Evolutionary conservation across 164 flowering plant genomes (phyloP).

Genomic region (Aristolochia californica): DNA sequence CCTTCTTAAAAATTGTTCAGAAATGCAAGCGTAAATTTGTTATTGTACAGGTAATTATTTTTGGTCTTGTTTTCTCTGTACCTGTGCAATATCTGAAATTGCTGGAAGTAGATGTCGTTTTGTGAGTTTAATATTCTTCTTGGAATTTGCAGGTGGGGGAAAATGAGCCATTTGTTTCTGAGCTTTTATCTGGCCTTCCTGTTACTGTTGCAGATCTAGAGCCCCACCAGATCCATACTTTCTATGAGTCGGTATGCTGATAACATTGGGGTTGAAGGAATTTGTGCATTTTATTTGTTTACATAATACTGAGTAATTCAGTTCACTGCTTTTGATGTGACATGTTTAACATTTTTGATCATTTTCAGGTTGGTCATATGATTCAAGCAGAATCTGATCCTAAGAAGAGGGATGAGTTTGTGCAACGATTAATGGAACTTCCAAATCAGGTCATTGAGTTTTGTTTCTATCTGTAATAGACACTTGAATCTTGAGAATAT

Average conservation of each 20-base stretch:
- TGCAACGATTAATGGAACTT: slow-evolving; percentile 86
- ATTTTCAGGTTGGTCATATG: slow-evolving; percentile 80
- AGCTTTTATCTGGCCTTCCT: slow-evolving; percentile 79
- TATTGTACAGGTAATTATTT: slow-evolving; percentile 54
- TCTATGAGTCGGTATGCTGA: slow-evolving; percentile 89
- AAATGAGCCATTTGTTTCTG: slow-evolving; percentile 93
- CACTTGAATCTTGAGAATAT: neutral
- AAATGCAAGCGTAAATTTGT: slow-evolving; percentile 99
- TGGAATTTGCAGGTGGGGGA: slow-evolving; percentile 68
- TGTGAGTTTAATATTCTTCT: neutral
- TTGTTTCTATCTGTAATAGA: neutral
- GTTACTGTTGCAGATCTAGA: slow-evolving; percentile 82
- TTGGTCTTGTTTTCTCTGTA: neutral
- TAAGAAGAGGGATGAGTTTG: slow-evolving; percentile 83
- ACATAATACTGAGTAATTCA: too few relatives aligned
- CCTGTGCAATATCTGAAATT: neutral
- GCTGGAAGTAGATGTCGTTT: neutral
- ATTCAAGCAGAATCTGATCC: slow-evolving; percentile 97
- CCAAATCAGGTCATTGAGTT: slow-evolving; percentile 61
- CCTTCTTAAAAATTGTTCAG: slow-evolving; percentile 96
- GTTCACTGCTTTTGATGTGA: too few relatives aligned
- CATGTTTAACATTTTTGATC: neutral
- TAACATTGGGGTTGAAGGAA: neutral
- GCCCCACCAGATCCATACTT: slow-evolving; percentile 94
- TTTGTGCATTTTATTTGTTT: neutral